A percentile compares a stretch with the other conserved stretches of the same genome.
Conservation (phyloP, 352 stramenopile genomes). For the Globisporangium irregulare region DNA sequence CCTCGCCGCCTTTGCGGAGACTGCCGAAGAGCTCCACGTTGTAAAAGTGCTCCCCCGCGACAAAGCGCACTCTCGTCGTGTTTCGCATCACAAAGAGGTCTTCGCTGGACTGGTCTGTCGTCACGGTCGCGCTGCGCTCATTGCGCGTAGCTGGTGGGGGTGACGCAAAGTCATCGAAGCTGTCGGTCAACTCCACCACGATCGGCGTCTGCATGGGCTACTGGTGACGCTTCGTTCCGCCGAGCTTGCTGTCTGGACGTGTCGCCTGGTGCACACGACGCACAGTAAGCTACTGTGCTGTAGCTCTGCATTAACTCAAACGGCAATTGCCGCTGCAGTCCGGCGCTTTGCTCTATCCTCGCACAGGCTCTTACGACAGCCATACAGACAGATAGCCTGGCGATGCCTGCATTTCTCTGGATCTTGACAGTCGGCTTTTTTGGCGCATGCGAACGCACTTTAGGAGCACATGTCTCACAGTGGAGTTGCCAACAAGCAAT, state of each 20-base stretch:
- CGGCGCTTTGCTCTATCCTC: neutral
- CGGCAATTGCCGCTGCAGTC: neutral
- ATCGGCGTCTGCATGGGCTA: constrained; percentile 5
- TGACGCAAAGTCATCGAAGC: constrained; percentile 3
- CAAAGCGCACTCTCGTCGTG: constrained; percentile 34
- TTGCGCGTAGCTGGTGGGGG: neutral
- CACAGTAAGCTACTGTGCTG: neutral
- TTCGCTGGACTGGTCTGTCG: constrained; percentile 4
- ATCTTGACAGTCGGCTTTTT: neutral
- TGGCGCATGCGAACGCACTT: neutral
- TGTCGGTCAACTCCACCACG: constrained; percentile 12
- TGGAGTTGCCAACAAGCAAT: neutral
- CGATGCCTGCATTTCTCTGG: neutral
- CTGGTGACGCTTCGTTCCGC: neutral
- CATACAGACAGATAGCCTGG: neutral
- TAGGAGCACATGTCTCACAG: neutral
- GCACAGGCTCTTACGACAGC: neutral
- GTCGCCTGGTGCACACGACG: neutral
- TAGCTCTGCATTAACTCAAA: neutral
- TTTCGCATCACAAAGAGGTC: constrained; percentile 8
- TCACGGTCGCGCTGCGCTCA: constrained; percentile 4
- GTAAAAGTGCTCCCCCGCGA: constrained; percentile 64
- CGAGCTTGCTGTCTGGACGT: neutral
- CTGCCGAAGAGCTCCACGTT: constrained; percentile 38
- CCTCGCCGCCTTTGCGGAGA: constrained; percentile 25